These are phyloP conservation scores for Pseudogymnoascus verrucosus DNA, from an alignment of 2,329 filamentous ascomycete species.

Conservation along the genomic window DNA sequence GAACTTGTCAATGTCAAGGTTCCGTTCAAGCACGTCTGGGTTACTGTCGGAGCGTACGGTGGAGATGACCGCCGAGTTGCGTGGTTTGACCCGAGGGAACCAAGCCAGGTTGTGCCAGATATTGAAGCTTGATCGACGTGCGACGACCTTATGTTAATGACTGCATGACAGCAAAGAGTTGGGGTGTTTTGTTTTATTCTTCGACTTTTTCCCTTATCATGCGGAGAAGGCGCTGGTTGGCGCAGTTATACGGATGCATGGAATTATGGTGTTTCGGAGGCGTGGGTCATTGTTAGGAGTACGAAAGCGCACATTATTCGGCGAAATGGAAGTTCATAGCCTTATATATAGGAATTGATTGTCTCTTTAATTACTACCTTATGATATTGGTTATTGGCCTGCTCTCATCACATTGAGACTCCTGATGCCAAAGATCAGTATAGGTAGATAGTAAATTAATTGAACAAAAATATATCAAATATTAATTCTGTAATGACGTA, in stretches of 20 bases:
- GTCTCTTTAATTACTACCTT: constrained; percentile 1
- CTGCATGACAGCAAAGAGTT: constrained; percentile 4
- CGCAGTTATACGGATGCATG: constrained; percentile 13
- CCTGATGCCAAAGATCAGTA: background rate
- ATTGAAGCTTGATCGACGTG: constrained; percentile 19
- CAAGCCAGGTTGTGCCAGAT: constrained; percentile 23
- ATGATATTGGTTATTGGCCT: background rate
- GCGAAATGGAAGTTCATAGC: constrained; percentile 4
- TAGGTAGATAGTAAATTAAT: background rate
- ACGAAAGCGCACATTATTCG: constrained; percentile 3
- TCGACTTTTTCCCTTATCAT: constrained; percentile 3
- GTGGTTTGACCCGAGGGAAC: constrained; percentile 28
- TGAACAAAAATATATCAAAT: background rate
- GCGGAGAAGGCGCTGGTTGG: background rate
- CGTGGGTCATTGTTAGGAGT: constrained; percentile 4
- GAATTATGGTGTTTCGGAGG: constrained; percentile 12
- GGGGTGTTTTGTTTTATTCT: constrained; percentile 9
- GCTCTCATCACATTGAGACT: background rate
- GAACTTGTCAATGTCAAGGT: constrained; percentile 45
- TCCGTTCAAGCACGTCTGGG: constrained; percentile 59
- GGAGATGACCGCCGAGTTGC: constrained; percentile 40
- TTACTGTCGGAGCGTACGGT: constrained; percentile 56
- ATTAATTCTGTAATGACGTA: background rate
- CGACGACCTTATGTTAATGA: constrained; percentile 14
- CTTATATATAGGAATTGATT: constrained; percentile 3